Evolutionary conservation across 441 rosid species (phyloP).

Genomic region (Arabidopsis hybrid): DNA sequence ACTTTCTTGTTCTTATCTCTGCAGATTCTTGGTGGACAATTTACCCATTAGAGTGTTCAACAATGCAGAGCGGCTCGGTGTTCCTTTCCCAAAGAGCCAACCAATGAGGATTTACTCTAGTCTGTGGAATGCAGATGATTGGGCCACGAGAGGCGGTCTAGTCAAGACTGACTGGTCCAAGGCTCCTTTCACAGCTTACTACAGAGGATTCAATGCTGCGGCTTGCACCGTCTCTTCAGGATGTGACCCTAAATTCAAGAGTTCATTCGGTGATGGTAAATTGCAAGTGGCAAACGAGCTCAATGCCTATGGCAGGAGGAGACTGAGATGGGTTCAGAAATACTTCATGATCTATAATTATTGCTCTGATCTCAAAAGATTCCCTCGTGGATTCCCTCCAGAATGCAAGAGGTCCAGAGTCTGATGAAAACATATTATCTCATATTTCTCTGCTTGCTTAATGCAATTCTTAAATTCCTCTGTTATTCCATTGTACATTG

Average conservation of each 20-base stretch:
- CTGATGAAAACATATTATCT: conserved; percentile 1
- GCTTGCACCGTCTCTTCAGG: conserved; percentile 46
- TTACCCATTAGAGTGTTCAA: conserved; percentile 63
- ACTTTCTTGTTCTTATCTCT: neutral
- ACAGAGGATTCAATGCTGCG: conserved; percentile 63
- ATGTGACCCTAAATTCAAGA: conserved; percentile 44
- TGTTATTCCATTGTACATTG: conserved; percentile 1
- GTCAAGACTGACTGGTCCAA: conserved; percentile 68
- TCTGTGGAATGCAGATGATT: conserved; percentile 70
- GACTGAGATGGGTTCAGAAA: conserved; percentile 76
- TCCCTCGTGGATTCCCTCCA: conserved; percentile 61
- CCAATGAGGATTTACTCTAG: conserved; percentile 73
- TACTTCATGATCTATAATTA: conserved; percentile 74
- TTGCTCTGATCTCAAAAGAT: conserved; percentile 63
- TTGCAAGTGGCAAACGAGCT: conserved; percentile 49
- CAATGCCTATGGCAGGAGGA: conserved; percentile 57
- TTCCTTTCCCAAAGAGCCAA: conserved; percentile 65
- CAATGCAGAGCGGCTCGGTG: conserved; percentile 60
- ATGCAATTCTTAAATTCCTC: conserved; percentile 2
- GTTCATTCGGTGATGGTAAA: conserved; percentile 36
- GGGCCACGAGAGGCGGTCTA: conserved; percentile 76
- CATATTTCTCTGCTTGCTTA: conserved; percentile 3
- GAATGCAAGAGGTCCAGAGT: conserved; percentile 57
- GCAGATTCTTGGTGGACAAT: conserved; percentile 66
- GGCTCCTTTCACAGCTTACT: conserved; percentile 78